Percentiles rank a stretch among this genome's conserved stretches.
These are phyloP conservation scores for Claviceps sp. DNA, from an alignment of 2,329 filamentous ascomycete genomes.

Conservation along the genomic window DNA sequence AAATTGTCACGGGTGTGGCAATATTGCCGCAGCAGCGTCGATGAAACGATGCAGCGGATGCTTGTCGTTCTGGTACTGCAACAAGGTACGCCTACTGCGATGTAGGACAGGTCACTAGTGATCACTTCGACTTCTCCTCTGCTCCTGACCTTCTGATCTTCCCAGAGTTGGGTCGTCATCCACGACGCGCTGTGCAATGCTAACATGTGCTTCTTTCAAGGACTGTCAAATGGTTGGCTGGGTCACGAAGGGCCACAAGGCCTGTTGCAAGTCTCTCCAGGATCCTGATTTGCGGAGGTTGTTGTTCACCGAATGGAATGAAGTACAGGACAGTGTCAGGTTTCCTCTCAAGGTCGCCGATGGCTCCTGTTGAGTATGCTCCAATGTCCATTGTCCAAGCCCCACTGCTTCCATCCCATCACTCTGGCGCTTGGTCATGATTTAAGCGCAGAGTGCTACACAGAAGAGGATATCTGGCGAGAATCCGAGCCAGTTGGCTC, in stretches of 20 bases:
- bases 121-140: too few relatives aligned
- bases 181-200: too few relatives aligned
- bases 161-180: too few relatives aligned
- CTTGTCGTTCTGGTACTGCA: not conserved
- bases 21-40: not conserved
- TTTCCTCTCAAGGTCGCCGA: not conserved
- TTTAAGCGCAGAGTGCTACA: too few relatives aligned
- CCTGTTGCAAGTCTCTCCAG: not conserved
- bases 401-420: too few relatives aligned
- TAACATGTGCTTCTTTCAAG: not conserved
- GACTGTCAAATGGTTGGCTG: not conserved
- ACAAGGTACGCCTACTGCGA: not conserved
- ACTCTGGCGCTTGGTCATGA: too few relatives aligned
- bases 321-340: not conserved
- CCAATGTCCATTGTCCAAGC: too few relatives aligned
- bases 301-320: not conserved
- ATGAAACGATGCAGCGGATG: not conserved
- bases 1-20: not conserved
- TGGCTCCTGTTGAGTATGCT: too few relatives aligned
- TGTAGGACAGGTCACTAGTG: too few relatives aligned
- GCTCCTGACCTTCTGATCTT: too few relatives aligned
- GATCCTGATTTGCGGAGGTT: not conserved
- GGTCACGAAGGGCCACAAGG: not conserved
- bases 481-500: too few relatives aligned
- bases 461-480: too few relatives aligned